phyloP scores from a whole-genome alignment of 768 basidiomycete genomes.

The Amanita polypyramis region DNA sequence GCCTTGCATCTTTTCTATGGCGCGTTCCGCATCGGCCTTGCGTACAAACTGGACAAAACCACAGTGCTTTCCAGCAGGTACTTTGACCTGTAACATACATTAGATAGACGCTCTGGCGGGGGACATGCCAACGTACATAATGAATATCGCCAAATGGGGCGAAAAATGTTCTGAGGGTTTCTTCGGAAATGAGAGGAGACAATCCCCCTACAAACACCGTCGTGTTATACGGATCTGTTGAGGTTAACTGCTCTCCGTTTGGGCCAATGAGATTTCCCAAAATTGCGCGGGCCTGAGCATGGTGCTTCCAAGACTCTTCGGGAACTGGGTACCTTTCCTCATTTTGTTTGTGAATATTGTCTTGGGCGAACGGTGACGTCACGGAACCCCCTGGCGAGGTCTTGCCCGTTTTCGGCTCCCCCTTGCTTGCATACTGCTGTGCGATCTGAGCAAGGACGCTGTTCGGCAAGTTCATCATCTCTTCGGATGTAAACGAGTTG shows the following conservation, averaged over 20 bases:
- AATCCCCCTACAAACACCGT: conserved; percentile 92
- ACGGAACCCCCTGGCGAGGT: conserved; percentile 19
- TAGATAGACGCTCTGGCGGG: conserved; percentile 7
- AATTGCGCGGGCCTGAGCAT: conserved; percentile 74
- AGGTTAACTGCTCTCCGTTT: conserved; percentile 78
- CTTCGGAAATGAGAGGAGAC: conserved; percentile 82
- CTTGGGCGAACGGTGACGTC: conserved; percentile 31
- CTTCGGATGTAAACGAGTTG: conserved; percentile 40
- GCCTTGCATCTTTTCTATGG: conserved; percentile 95
- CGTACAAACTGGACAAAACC: conserved; percentile 94
- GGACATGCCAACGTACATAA: conserved; percentile 46
- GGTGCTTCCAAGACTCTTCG: conserved; percentile 79
- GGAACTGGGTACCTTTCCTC: conserved; percentile 41
- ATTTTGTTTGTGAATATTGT: conserved; percentile 22
- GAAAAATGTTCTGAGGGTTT: conserved; percentile 85
- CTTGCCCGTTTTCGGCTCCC: conserved; percentile 18
- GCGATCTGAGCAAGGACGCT: conserved; percentile 37
- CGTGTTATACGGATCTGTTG: conserved; percentile 92
- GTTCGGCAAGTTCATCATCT: conserved; percentile 38
- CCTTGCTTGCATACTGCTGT: conserved; percentile 34
- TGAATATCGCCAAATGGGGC: conserved; percentile 90
- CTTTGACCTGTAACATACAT: conserved; percentile 59
- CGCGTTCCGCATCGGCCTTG: conserved; percentile 84
- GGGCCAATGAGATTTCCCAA: conserved; percentile 78
- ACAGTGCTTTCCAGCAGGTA: conserved; percentile 93